A percentile compares a stretch with the other conserved stretches of the same genome.
These are phyloP conservation scores for Mycena galopus DNA, from an alignment of 768 basidiomycete species.

Conservation along the genomic window DNA sequence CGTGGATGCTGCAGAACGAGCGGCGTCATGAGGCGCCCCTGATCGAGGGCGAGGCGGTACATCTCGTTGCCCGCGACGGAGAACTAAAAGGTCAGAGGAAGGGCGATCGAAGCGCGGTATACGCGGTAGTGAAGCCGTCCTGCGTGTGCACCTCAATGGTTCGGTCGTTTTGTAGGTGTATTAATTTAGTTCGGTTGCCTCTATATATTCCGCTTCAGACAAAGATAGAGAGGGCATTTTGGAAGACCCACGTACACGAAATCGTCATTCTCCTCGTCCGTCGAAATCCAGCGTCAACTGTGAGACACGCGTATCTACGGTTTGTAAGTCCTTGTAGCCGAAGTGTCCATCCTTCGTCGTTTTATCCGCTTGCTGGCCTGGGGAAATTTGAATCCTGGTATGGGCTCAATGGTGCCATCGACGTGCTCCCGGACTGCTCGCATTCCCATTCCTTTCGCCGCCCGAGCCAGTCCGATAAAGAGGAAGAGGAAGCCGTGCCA, in stretches of 20 bases:
- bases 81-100: constrained; percentile 88
- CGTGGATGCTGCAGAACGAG: constrained; percentile 65
- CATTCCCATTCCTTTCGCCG: too few relatives aligned
- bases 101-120: constrained; percentile 97
- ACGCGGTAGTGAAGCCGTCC: constrained; percentile 89
- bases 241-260: constrained; percentile 87
- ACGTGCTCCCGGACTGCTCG: too few relatives aligned
- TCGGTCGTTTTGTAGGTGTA: constrained; percentile 97
- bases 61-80: constrained; percentile 91
- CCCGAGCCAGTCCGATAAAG: too few relatives aligned
- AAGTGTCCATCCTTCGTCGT: constrained; percentile 92
- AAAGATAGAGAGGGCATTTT: not conserved
- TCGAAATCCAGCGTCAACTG: constrained; percentile 95
- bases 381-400: constrained; percentile 97
- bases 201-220: constrained; percentile 57
- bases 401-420: constrained; percentile 93
- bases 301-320: constrained; percentile 95
- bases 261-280: constrained; percentile 97
- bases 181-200: constrained; percentile 98
- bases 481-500: too few relatives aligned
- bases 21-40: constrained; percentile 92
- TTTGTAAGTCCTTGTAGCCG: constrained; percentile 98
- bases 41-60: constrained; percentile 94
- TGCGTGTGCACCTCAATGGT: too few relatives aligned
- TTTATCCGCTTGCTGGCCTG: constrained; percentile 94